Evolutionary conservation across 192 early-diverging fungal genomes (phyloP), one percentile per base, ranked within the genome.

Genomic region (Jimgerdemannia flammicorona): DNA sequence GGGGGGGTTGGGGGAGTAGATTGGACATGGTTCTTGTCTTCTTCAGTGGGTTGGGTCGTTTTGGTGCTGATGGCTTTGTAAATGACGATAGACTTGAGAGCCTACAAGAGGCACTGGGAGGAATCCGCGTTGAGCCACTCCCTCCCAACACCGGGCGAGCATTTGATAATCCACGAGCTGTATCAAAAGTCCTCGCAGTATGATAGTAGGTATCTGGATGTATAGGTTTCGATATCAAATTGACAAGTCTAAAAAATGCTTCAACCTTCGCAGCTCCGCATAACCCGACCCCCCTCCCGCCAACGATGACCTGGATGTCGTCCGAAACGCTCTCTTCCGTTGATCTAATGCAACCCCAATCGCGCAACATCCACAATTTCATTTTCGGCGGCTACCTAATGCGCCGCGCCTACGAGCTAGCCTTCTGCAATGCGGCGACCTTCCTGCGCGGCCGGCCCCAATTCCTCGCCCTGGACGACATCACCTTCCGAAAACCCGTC

Each of bases 401-500:
- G 93, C 89, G 92, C 68, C 81, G 92, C 3, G 96, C 96, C 0
- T 93, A 87, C 68, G 96, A 98, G 82, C 86, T 97, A 1, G 92
- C 94, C 4, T 93, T 90, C 79, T 86, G 91, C 44, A 93, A 92
- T 64, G 94, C 90, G 3, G 85, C 89, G 0, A 78, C 94, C 9
- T 94, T 93, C 67, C 83, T 90, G 43, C 86, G 86, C 29, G 77
- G 84, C 44, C 79, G 88, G 40, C 87, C 90, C 3, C 66, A 70
- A 8, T 83, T 93, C 43, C 75, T 90, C 7, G 91, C 95, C 8
- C 82, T 93, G 40, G 91, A 94, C 73, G 90, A 91, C 66, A 90
- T 92, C 77, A 84, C 89, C 20, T 97, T 98, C 76, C 80, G 86
- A n/a, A 91, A 91, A 79, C 95, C 96, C 0, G 96, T 98, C 43